phyloP scores from a whole-genome alignment of 306 rosid species.

The Coriaria nepalensis region DNA sequence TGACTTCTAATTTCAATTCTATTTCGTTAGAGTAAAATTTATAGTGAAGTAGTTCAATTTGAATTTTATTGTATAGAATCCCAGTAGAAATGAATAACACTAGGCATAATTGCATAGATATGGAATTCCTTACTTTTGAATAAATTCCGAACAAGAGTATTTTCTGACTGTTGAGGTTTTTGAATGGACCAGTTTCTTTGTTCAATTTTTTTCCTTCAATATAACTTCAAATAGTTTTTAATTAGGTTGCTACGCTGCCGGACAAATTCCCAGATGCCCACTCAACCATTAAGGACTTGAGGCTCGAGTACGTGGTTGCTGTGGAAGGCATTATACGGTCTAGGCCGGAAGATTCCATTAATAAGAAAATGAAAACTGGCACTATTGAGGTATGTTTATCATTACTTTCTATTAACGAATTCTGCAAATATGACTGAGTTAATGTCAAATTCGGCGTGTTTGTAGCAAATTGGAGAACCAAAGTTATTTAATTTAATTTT shows the following conservation, averaged over 20 bases:
- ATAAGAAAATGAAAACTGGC: constrained; percentile 81
- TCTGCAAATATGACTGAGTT: no score
- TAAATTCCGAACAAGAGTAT: no score
- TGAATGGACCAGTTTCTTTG: no score
- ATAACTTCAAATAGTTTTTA: neutral
- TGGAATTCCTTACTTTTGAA: no score
- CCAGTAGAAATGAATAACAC: no score
- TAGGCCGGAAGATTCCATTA: constrained; percentile 65
- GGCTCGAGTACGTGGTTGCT: constrained; percentile 83
- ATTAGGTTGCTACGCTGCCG: constrained; percentile 82
- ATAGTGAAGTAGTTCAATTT: neutral
- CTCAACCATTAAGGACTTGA: constrained; percentile 41
- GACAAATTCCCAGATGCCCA: constrained; percentile 77
- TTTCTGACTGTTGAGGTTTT: no score
- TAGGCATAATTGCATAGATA: no score
- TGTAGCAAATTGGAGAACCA: no score
- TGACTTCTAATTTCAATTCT: neutral
- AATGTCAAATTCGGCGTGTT: no score
- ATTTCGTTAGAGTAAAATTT: neutral
- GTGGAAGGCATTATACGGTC: constrained; percentile 75
- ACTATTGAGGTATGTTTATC: constrained; percentile 44
- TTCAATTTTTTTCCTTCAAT: neutral
- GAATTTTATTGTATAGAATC: no score
- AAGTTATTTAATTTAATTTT: no score
- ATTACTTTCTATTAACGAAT: neutral